These are phyloP conservation scores for Boletus tylopilopsis DNA, from an alignment of 768 basidiomycete species.

Conservation along the genomic window DNA sequence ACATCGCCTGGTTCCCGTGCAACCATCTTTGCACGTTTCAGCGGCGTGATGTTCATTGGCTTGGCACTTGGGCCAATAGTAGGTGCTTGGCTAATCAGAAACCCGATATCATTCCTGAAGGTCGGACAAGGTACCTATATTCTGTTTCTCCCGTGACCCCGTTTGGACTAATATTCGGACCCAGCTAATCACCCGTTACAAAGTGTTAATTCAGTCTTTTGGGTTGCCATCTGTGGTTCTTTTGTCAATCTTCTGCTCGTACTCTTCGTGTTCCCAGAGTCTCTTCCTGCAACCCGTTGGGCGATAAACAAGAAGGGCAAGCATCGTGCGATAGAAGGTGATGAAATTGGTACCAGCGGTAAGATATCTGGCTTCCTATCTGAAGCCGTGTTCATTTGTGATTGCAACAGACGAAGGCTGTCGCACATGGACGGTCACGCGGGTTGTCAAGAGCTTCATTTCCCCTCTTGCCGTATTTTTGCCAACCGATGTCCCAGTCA, in stretches of 20 bases:
- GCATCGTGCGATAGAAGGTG: slow-evolving; percentile 20
- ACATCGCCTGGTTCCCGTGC: slow-evolving; percentile 81
- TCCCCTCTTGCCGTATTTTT: slow-evolving; percentile 68
- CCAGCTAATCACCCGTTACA: slow-evolving; percentile 32
- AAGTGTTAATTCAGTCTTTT: slow-evolving; percentile 50
- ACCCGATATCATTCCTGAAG: slow-evolving; percentile 35
- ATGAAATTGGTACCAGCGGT: slow-evolving; percentile 9
- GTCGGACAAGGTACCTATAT: slow-evolving; percentile 24
- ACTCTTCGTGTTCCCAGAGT: slow-evolving; percentile 58
- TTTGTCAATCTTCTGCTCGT: slow-evolving; percentile 56
- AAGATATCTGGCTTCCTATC: slow-evolving; percentile 2
- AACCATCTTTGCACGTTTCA: slow-evolving; percentile 61
- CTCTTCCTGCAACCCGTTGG: slow-evolving; percentile 34
- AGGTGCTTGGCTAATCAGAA: slow-evolving; percentile 47
- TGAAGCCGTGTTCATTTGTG: not conserved
- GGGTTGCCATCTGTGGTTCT: slow-evolving; percentile 43
- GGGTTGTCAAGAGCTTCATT: slow-evolving; percentile 44
- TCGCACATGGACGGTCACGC: slow-evolving; percentile 9
- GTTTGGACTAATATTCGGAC: slow-evolving; percentile 7
- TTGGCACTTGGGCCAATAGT: slow-evolving; percentile 77
- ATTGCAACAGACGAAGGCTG: not conserved
- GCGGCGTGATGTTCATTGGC: slow-evolving; percentile 75
- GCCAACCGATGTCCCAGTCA: slow-evolving; percentile 46
- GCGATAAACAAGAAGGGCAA: slow-evolving; percentile 29
- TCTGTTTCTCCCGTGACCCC: not conserved